Conservation (phyloP, 2,329 filamentous ascomycete genomes). For the Clonostachys rosea region DNA sequence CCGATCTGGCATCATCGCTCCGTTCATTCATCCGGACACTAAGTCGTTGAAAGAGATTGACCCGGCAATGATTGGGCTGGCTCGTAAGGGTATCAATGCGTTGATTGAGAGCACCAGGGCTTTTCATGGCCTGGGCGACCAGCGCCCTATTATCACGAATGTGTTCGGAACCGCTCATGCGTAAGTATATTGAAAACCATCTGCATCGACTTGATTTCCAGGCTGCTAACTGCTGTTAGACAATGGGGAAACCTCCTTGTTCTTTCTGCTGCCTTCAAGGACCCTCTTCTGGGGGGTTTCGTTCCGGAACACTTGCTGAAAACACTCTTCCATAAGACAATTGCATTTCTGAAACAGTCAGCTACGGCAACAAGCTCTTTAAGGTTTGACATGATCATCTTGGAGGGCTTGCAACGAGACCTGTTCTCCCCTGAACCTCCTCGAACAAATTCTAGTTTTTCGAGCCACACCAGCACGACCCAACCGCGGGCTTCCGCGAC, state of each 20-base stretch:
- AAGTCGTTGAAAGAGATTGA: constrained; percentile 32
- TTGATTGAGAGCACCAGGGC: constrained; percentile 82
- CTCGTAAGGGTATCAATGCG: constrained; percentile 62
- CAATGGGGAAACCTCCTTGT: constrained; percentile 97
- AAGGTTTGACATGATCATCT: constrained; percentile 67
- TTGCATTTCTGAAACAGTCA: constrained; percentile 68
- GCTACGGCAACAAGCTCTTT: constrained; percentile 73
- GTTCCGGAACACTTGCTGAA: constrained; percentile 53
- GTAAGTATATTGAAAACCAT: constrained; percentile 51
- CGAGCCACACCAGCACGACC: constrained; percentile 23
- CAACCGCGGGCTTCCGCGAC: too few relatives aligned
- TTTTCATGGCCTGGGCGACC: constrained; percentile 61
- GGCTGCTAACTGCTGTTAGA: constrained; percentile 33
- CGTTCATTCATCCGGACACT: constrained; percentile 27
- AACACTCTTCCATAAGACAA: constrained; percentile 66
- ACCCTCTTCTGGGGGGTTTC: constrained; percentile 53
- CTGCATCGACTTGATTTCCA: not conserved
- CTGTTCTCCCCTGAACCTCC: constrained; percentile 27
- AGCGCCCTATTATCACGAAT: constrained; percentile 84
- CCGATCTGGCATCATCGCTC: constrained; percentile 25
- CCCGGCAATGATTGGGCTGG: constrained; percentile 45
- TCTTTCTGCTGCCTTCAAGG: constrained; percentile 75
- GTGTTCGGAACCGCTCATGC: constrained; percentile 94
- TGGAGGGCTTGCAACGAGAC: constrained; percentile 50
- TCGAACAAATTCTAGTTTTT: constrained; percentile 33